phyloP scores from a whole-genome alignment of 495 filamentous ascomycete species.

The Podospora comata region DNA sequence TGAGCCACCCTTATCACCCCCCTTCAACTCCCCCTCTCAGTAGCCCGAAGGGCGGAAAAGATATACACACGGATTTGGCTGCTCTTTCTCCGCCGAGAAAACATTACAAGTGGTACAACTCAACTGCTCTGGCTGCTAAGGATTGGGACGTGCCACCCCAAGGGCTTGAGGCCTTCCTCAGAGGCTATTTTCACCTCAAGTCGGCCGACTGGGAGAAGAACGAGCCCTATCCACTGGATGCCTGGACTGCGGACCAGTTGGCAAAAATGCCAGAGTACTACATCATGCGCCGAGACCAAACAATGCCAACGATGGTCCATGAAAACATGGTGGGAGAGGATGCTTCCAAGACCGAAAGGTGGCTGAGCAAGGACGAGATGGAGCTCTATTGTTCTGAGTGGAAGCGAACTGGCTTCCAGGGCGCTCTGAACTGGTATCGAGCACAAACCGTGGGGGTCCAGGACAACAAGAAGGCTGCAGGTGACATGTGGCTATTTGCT shows the following conservation, averaged over 20 bases:
- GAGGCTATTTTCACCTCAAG: conserved; percentile 68
- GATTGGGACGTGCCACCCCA: conserved; percentile 57
- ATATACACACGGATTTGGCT: conserved; percentile 57
- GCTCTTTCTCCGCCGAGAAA: conserved; percentile 52
- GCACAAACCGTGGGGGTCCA: conserved; percentile 45
- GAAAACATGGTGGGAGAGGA: conserved; percentile 52
- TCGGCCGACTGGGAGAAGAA: conserved; percentile 59
- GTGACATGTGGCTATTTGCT: conserved; percentile 58
- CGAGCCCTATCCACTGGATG: conserved; percentile 48
- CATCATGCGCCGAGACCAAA: conserved; percentile 57
- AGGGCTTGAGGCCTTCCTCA: conserved; percentile 56
- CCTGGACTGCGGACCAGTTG: conserved; percentile 55
- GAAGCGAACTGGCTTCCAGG: conserved; percentile 65
- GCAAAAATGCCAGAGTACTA: conserved; percentile 64
- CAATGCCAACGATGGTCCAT: conserved; percentile 57
- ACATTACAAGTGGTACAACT: conserved; percentile 72
- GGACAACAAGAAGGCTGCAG: conserved; percentile 35
- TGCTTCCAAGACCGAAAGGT: conserved; percentile 32
- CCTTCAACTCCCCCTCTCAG: conserved; percentile 6
- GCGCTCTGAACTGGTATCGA: conserved; percentile 68
- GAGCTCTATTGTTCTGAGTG: conserved; percentile 60
- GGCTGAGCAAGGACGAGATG: conserved; percentile 57
- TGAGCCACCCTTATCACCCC: conserved; percentile 42
- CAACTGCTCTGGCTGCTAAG: conserved; percentile 48
- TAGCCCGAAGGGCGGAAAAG: conserved; percentile 10